phyloP scores from a whole-genome alignment of 1,284 basidiomycete genomes.

The Ceratobasidium sp. region DNA sequence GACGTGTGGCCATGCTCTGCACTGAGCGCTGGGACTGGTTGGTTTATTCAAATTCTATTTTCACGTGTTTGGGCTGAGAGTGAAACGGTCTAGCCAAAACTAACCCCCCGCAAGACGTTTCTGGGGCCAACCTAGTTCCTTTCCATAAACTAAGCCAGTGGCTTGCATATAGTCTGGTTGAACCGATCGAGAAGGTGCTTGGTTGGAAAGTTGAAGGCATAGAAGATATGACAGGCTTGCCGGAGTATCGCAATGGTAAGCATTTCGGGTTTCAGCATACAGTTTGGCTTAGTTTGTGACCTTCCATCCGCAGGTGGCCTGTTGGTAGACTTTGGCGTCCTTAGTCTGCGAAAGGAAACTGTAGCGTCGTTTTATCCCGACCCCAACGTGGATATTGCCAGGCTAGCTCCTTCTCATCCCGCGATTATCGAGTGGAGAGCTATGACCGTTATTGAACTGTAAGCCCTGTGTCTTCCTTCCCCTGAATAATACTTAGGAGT shows the following conservation, averaged over 20 bases:
- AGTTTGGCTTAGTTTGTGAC: conserved; percentile 2
- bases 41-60: conserved; percentile 1
- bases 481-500: not conserved
- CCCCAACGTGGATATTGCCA: conserved; percentile 61
- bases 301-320: conserved; percentile 69
- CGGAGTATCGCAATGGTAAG: conserved; percentile 88
- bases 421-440: conserved; percentile 96
- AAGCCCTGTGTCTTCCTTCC: conserved; percentile 48
- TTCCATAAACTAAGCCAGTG: conserved; percentile 97
- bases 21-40: conserved; percentile 48
- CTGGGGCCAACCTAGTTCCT: conserved; percentile 78
- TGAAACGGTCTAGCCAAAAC: conserved; percentile 39
- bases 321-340: conserved; percentile 81
- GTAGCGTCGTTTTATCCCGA: conserved; percentile 53
- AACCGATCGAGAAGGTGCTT: conserved; percentile 78
- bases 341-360: conserved; percentile 62
- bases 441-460: conserved; percentile 91
- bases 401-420: conserved; percentile 75
- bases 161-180: conserved; percentile 87
- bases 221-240: conserved; percentile 82
- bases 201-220: conserved; percentile 78
- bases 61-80: not conserved
- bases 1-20: conserved; percentile 88
- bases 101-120: conserved; percentile 43
- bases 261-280: not conserved